A percentile compares a stretch with the other conserved stretches of the same genome.
Evolutionary conservation across 2,329 filamentous ascomycete genomes (phyloP).

Genomic region (Aspergillus brasiliensis): DNA sequence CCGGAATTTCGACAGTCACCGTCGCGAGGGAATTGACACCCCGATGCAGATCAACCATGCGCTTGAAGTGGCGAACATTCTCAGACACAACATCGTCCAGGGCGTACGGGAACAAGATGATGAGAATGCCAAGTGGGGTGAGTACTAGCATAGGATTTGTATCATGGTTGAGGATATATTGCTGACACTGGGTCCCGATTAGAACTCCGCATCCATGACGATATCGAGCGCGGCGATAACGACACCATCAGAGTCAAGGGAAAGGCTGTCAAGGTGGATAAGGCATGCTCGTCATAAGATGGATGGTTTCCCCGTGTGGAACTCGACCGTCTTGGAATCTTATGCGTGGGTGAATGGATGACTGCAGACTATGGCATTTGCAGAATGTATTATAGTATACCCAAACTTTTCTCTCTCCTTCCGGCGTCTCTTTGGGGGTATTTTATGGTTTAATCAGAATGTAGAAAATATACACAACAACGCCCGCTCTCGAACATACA

Average conservation of each 20-base stretch:
- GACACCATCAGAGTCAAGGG: conserved; percentile 73
- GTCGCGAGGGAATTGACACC: conserved; percentile 61
- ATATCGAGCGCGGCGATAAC: conserved; percentile 92
- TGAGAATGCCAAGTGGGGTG: conserved; percentile 41
- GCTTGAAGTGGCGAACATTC: conserved; percentile 75
- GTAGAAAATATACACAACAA: conserved; percentile 33
- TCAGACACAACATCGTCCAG: conserved; percentile 86
- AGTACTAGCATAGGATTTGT: conserved; percentile 11
- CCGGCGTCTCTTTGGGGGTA: conserved; percentile 36
- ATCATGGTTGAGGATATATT: neutral
- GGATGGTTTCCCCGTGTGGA: too few species aligned
- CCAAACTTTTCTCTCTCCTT: conserved; percentile 35
- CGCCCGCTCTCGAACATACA: conserved; percentile 38
- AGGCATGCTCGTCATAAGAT: conserved; percentile 42
- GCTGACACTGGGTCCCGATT: conserved; percentile 6
- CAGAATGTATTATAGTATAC: conserved; percentile 43
- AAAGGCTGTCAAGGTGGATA: conserved; percentile 43
- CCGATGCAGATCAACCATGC: conserved; percentile 73
- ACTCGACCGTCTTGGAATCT: neutral
- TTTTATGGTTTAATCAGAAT: conserved; percentile 29
- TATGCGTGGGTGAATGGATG: conserved; percentile 4
- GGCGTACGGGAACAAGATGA: conserved; percentile 54
- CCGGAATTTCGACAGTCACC: conserved; percentile 69
- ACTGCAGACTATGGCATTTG: conserved; percentile 19
- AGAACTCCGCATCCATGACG: conserved; percentile 87